Conservation (phyloP, 768 basidiomycete species). For the Astraeus odoratus region DNA sequence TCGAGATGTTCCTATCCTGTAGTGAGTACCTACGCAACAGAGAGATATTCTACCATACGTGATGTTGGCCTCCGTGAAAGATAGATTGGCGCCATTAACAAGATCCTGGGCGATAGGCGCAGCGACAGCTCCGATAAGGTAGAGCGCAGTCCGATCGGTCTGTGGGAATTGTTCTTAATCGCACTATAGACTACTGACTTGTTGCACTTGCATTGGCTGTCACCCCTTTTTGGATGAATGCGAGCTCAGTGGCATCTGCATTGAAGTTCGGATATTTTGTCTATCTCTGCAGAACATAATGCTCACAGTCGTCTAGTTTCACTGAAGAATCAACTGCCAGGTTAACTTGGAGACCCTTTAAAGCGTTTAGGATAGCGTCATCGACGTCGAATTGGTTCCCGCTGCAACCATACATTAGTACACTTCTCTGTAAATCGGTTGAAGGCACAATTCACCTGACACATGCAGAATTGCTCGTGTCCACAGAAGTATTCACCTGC, state of each 20-base stretch:
- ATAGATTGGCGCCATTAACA: constrained; percentile 48
- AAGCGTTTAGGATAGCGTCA: constrained; percentile 54
- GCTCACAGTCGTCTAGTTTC: constrained; percentile 62
- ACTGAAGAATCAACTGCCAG: constrained; percentile 46
- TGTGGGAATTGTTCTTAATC: constrained; percentile 17
- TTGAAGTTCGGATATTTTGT: constrained; percentile 4
- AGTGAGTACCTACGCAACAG: constrained; percentile 43
- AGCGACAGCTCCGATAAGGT: constrained; percentile 65
- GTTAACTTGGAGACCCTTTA: constrained; percentile 54
- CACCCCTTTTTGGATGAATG: constrained; percentile 52
- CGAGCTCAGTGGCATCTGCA: constrained; percentile 46
- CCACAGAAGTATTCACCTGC: constrained; percentile 51
- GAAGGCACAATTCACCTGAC: constrained; percentile 37
- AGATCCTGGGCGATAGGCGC: constrained; percentile 59
- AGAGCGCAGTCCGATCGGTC: constrained; percentile 58
- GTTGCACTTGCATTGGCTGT: constrained; percentile 40
- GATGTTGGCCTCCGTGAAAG: constrained; percentile 54
- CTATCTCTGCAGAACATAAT: neutral
- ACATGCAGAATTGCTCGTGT: constrained; percentile 47
- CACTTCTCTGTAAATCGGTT: neutral
- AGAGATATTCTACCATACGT: constrained; percentile 29
- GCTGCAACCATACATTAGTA: constrained; percentile 28
- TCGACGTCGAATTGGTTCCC: constrained; percentile 59
- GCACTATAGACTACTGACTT: neutral
- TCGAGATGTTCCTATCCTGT: constrained; percentile 47